These are phyloP conservation scores for Lactuca saligna DNA, from an alignment of 129 eudicot genomes.

Conservation along the genomic window DNA sequence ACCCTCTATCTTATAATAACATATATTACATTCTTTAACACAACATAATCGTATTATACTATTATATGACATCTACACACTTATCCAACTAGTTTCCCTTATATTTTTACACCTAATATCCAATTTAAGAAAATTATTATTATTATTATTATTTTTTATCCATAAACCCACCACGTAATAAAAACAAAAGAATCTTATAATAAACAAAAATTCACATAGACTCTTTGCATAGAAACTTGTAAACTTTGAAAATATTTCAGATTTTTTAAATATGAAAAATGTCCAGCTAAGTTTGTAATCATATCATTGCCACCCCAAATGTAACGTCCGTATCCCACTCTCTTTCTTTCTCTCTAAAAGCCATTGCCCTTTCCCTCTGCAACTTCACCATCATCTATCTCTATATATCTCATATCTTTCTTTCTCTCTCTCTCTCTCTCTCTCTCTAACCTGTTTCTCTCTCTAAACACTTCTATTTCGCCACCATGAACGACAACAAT, in stretches of 20 bases:
- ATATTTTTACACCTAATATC: neutral
- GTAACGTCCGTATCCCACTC: neutral
- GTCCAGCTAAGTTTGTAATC: neutral
- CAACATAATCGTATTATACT: neutral
- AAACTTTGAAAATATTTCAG: neutral
- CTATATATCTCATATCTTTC: too few relatives aligned
- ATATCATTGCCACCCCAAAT: conserved; percentile 9
- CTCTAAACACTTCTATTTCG: neutral
- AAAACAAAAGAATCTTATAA: neutral
- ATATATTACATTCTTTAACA: too few relatives aligned
- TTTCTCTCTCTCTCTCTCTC: neutral
- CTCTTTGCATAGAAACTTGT: neutral
- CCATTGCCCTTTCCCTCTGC: conserved; percentile 26
- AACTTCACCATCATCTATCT: conserved; percentile 9
- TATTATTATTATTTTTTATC: too few relatives aligned
- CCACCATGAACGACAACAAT: conserved; percentile 23
- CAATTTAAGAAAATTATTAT: neutral
- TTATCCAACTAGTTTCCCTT: neutral
- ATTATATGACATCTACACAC: neutral
- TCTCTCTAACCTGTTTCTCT: conserved; percentile 2
- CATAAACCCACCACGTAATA: neutral
- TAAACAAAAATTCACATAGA: neutral
- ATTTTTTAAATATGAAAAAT: too few relatives aligned
- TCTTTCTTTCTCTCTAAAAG: conserved; percentile 1
- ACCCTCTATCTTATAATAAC: too few relatives aligned